Evolutionary conservation across 1,139 yeast genomes (phyloP), one percentile per base, ranked within the genome.

Genomic region (Lodderomyces jiufengensis): DNA sequence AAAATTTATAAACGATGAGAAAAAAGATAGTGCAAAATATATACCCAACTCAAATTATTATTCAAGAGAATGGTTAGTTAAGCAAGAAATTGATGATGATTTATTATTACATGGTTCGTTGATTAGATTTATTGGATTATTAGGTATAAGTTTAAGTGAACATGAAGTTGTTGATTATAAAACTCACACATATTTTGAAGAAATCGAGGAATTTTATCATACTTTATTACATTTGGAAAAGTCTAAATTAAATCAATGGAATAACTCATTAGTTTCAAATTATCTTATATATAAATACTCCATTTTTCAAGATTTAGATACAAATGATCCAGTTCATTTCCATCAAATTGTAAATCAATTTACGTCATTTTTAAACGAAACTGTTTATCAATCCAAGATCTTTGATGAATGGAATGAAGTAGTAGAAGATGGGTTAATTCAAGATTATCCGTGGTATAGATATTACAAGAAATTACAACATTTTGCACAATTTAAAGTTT

Each of bases 391-490:
- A 39, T 42, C 65, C 1, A 29, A 24, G 1, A 40, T 46, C 1
- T 67, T 70, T 39, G 80, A 75, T 42, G 43, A 39, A 2, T 63
- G 61, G 44, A 63, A 62, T 26, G 41, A 47, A 9, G 50, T 52
- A 2, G 63, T 84, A 11, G 78, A 76, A 45, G 56, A 56, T 2
- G 64, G 70, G 18, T 70, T 81, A 34, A 57, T 66, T 2, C 62
- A 68, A 32, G 95, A 83, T 48, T 80, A 74, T 47, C 86, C 95
- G 1, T 81, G 92, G 85, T 84, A 80, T 60, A 66, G 67, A 45
- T 62, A 71, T 39, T 70, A 67, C 47, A 72, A 69, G 43, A 84
- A 84, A 51, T 50, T 84, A 24, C 70, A 63, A 34, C 64, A 79
- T 10, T 80, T 78, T 42, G 73, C 82, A 11, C 73, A 73, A 40